Evolutionary conservation across 169 alveolate species (phyloP).

Genomic region (Cryptosporidium andersoni): DNA sequence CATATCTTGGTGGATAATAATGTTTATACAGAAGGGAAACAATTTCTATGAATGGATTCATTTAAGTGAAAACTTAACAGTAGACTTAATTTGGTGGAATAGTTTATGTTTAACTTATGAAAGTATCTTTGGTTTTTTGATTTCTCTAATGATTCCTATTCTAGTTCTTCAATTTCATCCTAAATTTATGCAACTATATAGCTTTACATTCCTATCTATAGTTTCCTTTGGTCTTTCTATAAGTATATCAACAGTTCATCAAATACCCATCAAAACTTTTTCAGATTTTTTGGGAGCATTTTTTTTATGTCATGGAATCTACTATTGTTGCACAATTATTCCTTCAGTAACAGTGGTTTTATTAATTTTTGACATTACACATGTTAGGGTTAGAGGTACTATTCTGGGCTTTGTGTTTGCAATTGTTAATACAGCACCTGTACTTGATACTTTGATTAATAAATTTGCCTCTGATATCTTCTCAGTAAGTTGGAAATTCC

Average conservation of each 20-base stretch:
- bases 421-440: conserved; percentile 25
- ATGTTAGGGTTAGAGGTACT: background rate
- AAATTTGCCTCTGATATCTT: background rate
- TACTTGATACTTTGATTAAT: conserved; percentile 16
- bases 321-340: conserved; percentile 14
- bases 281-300: conserved; percentile 45
- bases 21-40: conserved; percentile 38
- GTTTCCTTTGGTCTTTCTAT: conserved; percentile 58
- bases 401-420: conserved; percentile 14
- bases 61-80: conserved; percentile 1
- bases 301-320: conserved; percentile 60
- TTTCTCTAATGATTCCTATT: conserved; percentile 6
- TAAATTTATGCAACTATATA: conserved; percentile 31
- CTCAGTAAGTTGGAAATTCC: conserved; percentile 4
- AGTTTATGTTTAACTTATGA: conserved; percentile 18
- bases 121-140: background rate
- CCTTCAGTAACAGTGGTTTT: conserved; percentile 25
- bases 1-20: conserved; percentile 50
- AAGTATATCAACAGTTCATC: conserved; percentile 26
- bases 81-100: conserved; percentile 39
- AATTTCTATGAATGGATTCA: conserved; percentile 47
- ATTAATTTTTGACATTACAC: conserved; percentile 8
- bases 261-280: conserved; percentile 58
- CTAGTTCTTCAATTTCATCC: conserved; percentile 13
- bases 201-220: conserved; percentile 32